These are phyloP conservation scores for Dioscorea zingiberensis DNA, from an alignment of 106 monocot species.

Conservation along the genomic window DNA sequence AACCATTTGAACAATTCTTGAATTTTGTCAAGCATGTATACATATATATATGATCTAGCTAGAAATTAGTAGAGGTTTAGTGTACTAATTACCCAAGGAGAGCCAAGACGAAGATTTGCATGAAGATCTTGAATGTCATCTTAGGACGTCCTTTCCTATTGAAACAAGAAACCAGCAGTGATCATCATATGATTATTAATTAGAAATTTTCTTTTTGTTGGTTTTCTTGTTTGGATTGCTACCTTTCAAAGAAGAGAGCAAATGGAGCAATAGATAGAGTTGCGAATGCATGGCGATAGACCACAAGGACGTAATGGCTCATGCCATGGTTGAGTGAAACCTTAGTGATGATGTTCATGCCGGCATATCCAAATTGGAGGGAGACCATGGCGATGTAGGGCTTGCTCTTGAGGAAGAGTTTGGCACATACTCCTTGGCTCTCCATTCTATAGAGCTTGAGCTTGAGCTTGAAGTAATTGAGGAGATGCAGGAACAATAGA, in stretches of 20 bases:
- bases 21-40: background rate
- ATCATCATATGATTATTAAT: background rate
- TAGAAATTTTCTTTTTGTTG: no score
- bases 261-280: slow-evolving; percentile 83
- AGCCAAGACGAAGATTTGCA: slow-evolving; percentile 62
- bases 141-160: slow-evolving; percentile 61
- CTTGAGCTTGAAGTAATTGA: no score
- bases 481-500: background rate
- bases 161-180: background rate
- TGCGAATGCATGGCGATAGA: slow-evolving; percentile 81
- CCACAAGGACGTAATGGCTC: slow-evolving; percentile 86
- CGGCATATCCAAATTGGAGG: slow-evolving; percentile 81
- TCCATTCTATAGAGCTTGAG: slow-evolving; percentile 4
- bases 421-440: background rate
- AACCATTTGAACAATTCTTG: no score
- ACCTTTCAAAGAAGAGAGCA: slow-evolving; percentile 81
- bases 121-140: slow-evolving; percentile 51
- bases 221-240: background rate
- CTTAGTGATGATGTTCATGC: slow-evolving; percentile 85
- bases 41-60: background rate
- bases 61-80: no score
- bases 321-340: slow-evolving; percentile 79
- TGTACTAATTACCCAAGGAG: slow-evolving; percentile 38
- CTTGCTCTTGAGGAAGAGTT: slow-evolving; percentile 35
- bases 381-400: slow-evolving; percentile 74